Percentiles rank a stretch among this genome's conserved stretches.
Conservation (phyloP, 1,284 basidiomycete species). For the Malassezia caprae region DNA sequence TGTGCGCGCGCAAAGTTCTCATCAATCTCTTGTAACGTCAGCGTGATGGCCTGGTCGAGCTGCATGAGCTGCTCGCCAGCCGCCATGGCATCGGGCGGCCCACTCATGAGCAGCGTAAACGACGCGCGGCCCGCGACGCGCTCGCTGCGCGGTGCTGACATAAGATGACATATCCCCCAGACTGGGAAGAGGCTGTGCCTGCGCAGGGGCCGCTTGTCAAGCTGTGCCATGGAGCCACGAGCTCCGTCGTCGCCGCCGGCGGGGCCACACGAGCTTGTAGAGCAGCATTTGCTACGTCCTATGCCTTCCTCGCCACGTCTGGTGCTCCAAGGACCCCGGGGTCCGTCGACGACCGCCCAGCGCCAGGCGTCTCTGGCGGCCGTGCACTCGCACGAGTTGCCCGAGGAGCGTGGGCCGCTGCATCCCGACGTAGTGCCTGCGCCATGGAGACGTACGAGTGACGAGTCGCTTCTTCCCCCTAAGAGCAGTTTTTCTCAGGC, state of each 20-base stretch:
- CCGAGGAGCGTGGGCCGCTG: not conserved
- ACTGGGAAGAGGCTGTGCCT: not conserved
- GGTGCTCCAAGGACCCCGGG: not conserved
- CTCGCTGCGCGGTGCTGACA: not conserved
- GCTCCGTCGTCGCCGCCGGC: not conserved
- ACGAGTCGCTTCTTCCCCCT: not conserved
- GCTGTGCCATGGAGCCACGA: not conserved
- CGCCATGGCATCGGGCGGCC: slow-evolving; percentile 1
- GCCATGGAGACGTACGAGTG: not conserved
- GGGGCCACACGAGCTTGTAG: not conserved
- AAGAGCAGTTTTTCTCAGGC: not conserved
- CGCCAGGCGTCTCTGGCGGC: not conserved
- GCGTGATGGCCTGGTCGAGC: slow-evolving; percentile 86
- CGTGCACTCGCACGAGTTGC: not conserved
- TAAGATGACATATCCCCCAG: not conserved
- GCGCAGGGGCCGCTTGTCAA: not conserved
- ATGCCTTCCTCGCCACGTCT: not conserved
- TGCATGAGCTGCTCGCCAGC: slow-evolving; percentile 70
- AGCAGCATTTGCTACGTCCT: not conserved
- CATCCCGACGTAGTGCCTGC: not conserved
- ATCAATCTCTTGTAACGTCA: slow-evolving; percentile 71
- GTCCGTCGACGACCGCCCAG: not conserved
- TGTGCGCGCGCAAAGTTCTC: slow-evolving; percentile 85
- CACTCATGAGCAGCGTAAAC: not conserved
- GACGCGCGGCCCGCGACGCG: not conserved